phyloP scores from a whole-genome alignment of 2,329 filamentous ascomycete species.

The Scopulariopsis brevicaulis region DNA sequence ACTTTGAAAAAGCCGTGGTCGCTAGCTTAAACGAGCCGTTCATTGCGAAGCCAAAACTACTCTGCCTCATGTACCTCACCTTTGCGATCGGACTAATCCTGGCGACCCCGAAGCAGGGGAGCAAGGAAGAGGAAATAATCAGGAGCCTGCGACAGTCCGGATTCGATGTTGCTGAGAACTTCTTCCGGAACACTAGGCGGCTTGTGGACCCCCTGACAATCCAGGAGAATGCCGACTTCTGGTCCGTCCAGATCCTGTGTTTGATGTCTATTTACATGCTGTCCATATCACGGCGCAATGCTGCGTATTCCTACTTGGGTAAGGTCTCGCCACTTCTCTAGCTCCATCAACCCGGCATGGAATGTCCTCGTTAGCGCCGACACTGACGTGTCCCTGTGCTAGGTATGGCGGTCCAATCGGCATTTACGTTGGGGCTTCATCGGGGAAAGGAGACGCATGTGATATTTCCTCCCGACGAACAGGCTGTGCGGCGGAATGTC shows the following conservation, averaged over 20 bases:
- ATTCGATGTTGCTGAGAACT: conserved; percentile 45
- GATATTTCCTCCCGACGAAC: conserved; percentile 35
- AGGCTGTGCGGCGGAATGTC: conserved; percentile 39
- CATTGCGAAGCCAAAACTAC: conserved; percentile 32
- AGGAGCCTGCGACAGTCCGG: conserved; percentile 34
- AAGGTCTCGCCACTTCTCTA: conserved; percentile 9
- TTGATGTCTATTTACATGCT: conserved; percentile 56
- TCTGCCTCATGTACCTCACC: conserved; percentile 50
- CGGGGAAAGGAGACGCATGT: conserved; percentile 42
- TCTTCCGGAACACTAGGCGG: conserved; percentile 47
- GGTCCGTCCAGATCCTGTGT: conserved; percentile 51
- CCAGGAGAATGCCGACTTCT: conserved; percentile 52
- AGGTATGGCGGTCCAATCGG: conserved; percentile 54
- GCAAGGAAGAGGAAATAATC: conserved; percentile 36
- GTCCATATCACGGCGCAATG: conserved; percentile 48
- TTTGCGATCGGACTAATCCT: conserved; percentile 52
- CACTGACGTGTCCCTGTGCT: not conserved
- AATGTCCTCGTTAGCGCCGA: not conserved
- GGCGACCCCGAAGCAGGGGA: conserved; percentile 38
- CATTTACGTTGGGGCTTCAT: conserved; percentile 51
- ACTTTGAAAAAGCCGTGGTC: conserved; percentile 36
- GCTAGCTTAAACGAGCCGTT: conserved; percentile 43
- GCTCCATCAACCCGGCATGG: not conserved
- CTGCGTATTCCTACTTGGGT: conserved; percentile 51
- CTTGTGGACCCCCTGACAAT: conserved; percentile 32